These are phyloP conservation scores for Tulasnella calospora DNA, from an alignment of 768 basidiomycete species.

Conservation along the genomic window DNA sequence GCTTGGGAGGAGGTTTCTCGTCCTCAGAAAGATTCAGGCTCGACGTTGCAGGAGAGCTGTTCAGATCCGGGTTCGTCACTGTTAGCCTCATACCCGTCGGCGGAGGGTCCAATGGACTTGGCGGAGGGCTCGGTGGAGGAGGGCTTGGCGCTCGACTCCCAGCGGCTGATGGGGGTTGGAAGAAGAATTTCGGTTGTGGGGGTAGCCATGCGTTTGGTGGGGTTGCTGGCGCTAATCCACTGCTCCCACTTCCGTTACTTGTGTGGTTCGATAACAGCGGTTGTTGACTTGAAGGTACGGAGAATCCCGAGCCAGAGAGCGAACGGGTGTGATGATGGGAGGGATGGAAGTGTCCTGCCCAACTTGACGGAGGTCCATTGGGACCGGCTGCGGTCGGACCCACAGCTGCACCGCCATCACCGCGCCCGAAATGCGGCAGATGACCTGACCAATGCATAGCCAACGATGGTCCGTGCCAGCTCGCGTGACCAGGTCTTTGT, in stretches of 20 bases:
- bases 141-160: neutral
- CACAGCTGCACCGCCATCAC: neutral
- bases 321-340: neutral
- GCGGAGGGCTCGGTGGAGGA: neutral
- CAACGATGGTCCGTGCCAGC: neutral
- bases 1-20: neutral
- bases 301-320: neutral
- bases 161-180: neutral
- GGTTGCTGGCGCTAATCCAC: neutral
- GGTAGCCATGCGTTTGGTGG: neutral
- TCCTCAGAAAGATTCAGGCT: neutral
- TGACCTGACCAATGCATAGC: neutral
- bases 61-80: slow-evolving; percentile 1
- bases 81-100: neutral
- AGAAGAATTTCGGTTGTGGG: neutral
- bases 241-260: neutral
- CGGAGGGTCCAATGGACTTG: neutral
- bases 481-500: neutral
- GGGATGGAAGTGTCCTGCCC: neutral
- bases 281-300: neutral
- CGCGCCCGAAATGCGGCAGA: neutral
- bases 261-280: neutral
- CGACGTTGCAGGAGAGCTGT: neutral
- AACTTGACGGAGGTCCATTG: neutral
- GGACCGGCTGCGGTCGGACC: neutral